phyloP scores from a whole-genome alignment of 805 yeast genomes.

The Barnettozyma sp. region DNA sequence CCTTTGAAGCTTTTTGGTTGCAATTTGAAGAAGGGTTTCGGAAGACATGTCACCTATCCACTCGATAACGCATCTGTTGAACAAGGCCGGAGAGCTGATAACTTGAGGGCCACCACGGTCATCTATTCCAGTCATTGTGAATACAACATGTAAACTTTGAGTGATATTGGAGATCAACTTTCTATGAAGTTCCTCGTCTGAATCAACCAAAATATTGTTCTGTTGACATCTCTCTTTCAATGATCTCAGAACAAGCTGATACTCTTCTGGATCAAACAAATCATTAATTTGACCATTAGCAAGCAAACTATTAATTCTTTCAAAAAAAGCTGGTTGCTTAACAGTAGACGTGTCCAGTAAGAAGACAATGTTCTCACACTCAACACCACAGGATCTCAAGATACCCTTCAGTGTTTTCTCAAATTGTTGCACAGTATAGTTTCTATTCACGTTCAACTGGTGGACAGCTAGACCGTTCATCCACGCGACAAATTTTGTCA shows the following conservation, averaged over 20 bases:
- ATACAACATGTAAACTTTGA: conserved; percentile 71
- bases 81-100: conserved; percentile 78
- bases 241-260: conserved; percentile 39
- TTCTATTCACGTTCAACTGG: conserved; percentile 50
- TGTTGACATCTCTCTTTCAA: conserved; percentile 52
- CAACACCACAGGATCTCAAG: conserved; percentile 41
- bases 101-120: conserved; percentile 33
- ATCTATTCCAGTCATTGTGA: conserved; percentile 58
- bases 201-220: conserved; percentile 57
- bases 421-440: conserved; percentile 55
- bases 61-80: conserved; percentile 80
- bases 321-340: conserved; percentile 70
- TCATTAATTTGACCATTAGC: conserved; percentile 95
- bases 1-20: conserved; percentile 32
- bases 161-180: conserved; percentile 74
- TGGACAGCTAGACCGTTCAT: conserved; percentile 64
- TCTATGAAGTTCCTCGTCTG: conserved; percentile 58
- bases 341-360: conserved; percentile 78
- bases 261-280: conserved; percentile 71
- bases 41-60: conserved; percentile 86
- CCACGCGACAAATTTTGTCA: conserved; percentile 85
- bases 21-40: conserved; percentile 43
- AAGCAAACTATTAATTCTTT: conserved; percentile 85
- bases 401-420: conserved; percentile 54
- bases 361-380: conserved; percentile 60